Conservation (phyloP, 352 stramenopile genomes). For the Albugo laibachii region DNA sequence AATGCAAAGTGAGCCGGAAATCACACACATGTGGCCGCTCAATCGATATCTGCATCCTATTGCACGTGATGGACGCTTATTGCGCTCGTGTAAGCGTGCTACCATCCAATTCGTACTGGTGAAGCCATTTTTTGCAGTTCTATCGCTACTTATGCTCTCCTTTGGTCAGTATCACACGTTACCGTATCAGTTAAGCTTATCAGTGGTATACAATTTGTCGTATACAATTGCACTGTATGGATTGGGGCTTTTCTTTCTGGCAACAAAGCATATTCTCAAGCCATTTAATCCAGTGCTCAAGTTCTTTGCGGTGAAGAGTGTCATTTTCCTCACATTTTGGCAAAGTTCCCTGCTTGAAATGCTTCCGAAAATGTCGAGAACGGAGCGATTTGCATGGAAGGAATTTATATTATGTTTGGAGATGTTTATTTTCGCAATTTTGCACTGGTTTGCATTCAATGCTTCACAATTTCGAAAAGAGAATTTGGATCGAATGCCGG, state of each 20-base stretch:
- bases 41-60: conserved; percentile 56
- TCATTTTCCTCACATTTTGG: conserved; percentile 89
- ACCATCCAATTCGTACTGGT: conserved; percentile 85
- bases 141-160: conserved; percentile 70
- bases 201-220: conserved; percentile 81
- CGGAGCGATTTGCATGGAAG: conserved; percentile 79
- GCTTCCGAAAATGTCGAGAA: conserved; percentile 64
- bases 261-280: conserved; percentile 69
- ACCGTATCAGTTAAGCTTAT: conserved; percentile 60
- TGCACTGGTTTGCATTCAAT: conserved; percentile 67
- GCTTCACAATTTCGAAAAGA: conserved; percentile 61
- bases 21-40: conserved; percentile 66
- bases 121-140: conserved; percentile 74
- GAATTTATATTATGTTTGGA: conserved; percentile 81
- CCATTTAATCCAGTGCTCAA: conserved; percentile 80
- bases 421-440: conserved; percentile 69
- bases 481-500: conserved; percentile 39
- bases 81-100: conserved; percentile 78
- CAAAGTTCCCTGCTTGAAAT: conserved; percentile 75
- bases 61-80: conserved; percentile 50
- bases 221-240: conserved; percentile 83
- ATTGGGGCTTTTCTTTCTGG: conserved; percentile 81
- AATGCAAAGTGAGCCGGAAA: conserved; percentile 67
- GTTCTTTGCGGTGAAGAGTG: conserved; percentile 83
- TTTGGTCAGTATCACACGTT: conserved; percentile 56